Evolutionary conservation across 176 grass and related monocot species (phyloP).

Genomic region (Puya raimondii): DNA sequence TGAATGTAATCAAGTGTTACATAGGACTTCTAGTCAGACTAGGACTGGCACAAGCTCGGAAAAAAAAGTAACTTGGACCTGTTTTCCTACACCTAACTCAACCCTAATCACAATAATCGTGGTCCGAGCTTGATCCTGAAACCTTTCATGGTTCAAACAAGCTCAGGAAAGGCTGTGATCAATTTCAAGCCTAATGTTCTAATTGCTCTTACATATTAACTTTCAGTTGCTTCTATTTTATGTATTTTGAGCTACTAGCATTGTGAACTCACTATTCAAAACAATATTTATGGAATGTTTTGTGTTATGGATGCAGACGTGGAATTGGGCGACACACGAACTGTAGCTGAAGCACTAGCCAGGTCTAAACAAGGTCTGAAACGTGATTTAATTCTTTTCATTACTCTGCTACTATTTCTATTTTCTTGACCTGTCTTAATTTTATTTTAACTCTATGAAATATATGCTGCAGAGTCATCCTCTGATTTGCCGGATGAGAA

Average conservation of each 20-base stretch:
- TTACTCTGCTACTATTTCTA: slow-evolving; percentile 7
- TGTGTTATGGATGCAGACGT: slow-evolving; percentile 45
- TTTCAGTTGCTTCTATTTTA: neutral
- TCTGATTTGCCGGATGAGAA: slow-evolving; percentile 47
- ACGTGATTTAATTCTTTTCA: slow-evolving; percentile 2
- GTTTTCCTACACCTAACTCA: too few relatives aligned
- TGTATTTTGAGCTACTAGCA: neutral
- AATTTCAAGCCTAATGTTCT: too few relatives aligned
- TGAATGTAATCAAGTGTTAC: too few relatives aligned
- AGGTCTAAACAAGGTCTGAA: slow-evolving; percentile 74
- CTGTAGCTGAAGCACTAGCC: slow-evolving; percentile 83
- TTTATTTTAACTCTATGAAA: slow-evolving; percentile 17
- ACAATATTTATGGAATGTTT: neutral
- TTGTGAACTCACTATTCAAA: neutral
- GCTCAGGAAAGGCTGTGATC: too few relatives aligned
- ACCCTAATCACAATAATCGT: too few relatives aligned
- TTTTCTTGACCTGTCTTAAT: slow-evolving; percentile 1
- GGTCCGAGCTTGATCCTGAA: too few relatives aligned
- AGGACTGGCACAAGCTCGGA: too few relatives aligned
- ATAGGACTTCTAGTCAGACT: too few relatives aligned
- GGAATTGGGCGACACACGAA: slow-evolving; percentile 59
- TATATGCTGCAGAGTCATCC: slow-evolving; percentile 41
- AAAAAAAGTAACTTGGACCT: too few relatives aligned
- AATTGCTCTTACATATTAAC: too few relatives aligned
- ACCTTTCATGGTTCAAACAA: too few relatives aligned